phyloP scores from a whole-genome alignment of 352 stramenopile genomes.

The Phytophthora capsici region DNA sequence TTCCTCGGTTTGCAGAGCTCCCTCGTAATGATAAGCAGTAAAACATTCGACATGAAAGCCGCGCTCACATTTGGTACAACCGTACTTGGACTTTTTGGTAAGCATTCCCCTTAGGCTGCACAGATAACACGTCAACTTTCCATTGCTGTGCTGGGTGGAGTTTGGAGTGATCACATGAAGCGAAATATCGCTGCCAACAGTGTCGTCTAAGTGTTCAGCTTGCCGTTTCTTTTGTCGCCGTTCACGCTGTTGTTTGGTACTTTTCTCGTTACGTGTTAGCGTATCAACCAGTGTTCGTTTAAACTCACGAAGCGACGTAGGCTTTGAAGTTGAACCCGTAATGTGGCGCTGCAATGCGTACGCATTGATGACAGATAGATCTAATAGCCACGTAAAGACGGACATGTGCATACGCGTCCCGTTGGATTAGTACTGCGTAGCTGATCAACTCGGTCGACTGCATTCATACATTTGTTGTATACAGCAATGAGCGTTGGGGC shows the following conservation, averaged over 20 bases:
- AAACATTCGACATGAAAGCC: constrained; percentile 29
- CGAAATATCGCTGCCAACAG: neutral
- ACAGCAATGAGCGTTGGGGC: too few relatives aligned
- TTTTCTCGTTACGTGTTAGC: neutral
- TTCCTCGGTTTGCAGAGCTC: neutral
- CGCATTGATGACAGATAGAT: constrained; percentile 4
- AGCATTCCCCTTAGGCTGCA: constrained; percentile 7
- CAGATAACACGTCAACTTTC: constrained; percentile 8
- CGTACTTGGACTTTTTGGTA: neutral
- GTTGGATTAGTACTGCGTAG: too few relatives aligned
- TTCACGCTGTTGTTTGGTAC: neutral
- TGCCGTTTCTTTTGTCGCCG: neutral
- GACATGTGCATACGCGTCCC: too few relatives aligned
- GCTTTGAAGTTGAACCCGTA: neutral
- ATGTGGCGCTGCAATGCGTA: neutral
- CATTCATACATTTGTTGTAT: too few relatives aligned
- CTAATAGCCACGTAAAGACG: constrained; percentile 5
- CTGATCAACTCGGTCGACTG: too few relatives aligned
- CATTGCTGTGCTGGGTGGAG: neutral
- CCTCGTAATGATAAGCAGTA: neutral
- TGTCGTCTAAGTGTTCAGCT: neutral
- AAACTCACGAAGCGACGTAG: constrained; percentile 6
- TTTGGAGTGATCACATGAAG: constrained; percentile 13
- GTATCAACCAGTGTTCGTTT: constrained; percentile 5
- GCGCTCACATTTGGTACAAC: constrained; percentile 8